phyloP scores from a whole-genome alignment of 129 eudicot species.

The sunflower (Helianthus annuus) region DNA sequence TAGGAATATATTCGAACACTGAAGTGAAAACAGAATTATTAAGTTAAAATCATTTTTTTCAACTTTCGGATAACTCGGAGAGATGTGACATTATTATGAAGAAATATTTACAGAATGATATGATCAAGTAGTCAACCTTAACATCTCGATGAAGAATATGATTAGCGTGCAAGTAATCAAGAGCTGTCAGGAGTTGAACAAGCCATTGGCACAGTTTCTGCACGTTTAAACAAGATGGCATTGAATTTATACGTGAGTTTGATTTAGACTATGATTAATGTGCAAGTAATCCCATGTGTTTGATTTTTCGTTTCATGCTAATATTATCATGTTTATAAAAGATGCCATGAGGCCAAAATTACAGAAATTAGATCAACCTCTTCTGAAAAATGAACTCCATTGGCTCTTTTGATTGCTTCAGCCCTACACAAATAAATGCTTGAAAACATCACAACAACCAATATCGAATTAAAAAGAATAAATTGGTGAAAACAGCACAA shows the following conservation, averaged over 20 bases:
- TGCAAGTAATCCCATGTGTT: slow-evolving; percentile 12
- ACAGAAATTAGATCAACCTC: slow-evolving; percentile 51
- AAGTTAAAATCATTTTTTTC: slow-evolving; percentile 11
- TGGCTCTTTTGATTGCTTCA: slow-evolving; percentile 75
- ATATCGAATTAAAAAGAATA: not conserved
- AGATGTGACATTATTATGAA: not conserved
- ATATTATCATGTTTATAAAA: not conserved
- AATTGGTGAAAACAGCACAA: slow-evolving; percentile 18
- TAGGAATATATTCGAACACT: slow-evolving; percentile 96
- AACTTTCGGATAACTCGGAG: not conserved
- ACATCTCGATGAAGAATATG: slow-evolving; percentile 97
- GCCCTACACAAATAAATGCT: slow-evolving; percentile 54
- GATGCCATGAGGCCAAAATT: not conserved
- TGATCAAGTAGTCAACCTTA: slow-evolving; percentile 54
- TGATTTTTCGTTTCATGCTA: not conserved
- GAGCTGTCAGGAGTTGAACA: slow-evolving; percentile 85
- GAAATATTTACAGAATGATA: slow-evolving; percentile 15
- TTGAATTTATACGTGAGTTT: slow-evolving; percentile 9
- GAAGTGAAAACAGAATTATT: slow-evolving; percentile 31
- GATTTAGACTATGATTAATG: not conserved
- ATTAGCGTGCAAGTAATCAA: slow-evolving; percentile 83
- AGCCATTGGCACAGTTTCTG: slow-evolving; percentile 97
- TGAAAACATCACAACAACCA: slow-evolving; percentile 14
- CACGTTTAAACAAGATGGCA: slow-evolving; percentile 22
- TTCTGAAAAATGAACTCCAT: slow-evolving; percentile 79